A percentile compares a stretch with the other conserved stretches of the same genome.
phyloP scores from a whole-genome alignment of 495 filamentous ascomycete species.

The Penicillium pancosmium region DNA sequence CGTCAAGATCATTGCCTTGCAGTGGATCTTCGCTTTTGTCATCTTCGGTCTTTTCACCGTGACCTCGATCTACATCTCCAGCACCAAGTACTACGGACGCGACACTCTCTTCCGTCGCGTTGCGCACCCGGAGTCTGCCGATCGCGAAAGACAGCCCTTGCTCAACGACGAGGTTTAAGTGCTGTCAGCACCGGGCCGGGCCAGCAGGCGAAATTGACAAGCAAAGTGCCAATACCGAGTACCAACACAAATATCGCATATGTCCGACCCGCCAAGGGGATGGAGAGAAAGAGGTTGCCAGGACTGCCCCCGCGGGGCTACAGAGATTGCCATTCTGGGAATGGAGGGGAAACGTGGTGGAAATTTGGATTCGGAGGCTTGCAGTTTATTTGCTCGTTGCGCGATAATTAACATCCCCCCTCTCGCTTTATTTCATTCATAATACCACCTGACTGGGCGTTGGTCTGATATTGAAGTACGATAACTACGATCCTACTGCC shows the following conservation, averaged over 20 bases:
- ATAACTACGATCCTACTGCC: too few species aligned
- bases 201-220: neutral
- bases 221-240: neutral
- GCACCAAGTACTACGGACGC: slow-evolving; percentile 64
- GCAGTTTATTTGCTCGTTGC: neutral
- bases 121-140: slow-evolving; percentile 36
- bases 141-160: slow-evolving; percentile 47
- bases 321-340: neutral
- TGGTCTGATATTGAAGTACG: slow-evolving; percentile 1
- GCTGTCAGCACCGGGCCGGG: too few species aligned
- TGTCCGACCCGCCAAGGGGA: neutral
- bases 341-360: neutral
- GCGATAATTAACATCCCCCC: neutral
- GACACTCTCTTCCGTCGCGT: slow-evolving; percentile 45
- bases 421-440: slow-evolving; percentile 1
- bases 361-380: neutral
- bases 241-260: neutral
- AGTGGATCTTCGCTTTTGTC: slow-evolving; percentile 90
- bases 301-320: neutral
- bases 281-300: neutral
- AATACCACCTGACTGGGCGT: slow-evolving; percentile 6
- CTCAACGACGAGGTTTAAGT: slow-evolving; percentile 33
- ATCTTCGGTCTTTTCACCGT: slow-evolving; percentile 77
- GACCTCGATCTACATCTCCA: slow-evolving; percentile 61
- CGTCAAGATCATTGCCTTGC: slow-evolving; percentile 69